Conservation (phyloP, 768 basidiomycete genomes). For the Termitomyces sp. region DNA sequence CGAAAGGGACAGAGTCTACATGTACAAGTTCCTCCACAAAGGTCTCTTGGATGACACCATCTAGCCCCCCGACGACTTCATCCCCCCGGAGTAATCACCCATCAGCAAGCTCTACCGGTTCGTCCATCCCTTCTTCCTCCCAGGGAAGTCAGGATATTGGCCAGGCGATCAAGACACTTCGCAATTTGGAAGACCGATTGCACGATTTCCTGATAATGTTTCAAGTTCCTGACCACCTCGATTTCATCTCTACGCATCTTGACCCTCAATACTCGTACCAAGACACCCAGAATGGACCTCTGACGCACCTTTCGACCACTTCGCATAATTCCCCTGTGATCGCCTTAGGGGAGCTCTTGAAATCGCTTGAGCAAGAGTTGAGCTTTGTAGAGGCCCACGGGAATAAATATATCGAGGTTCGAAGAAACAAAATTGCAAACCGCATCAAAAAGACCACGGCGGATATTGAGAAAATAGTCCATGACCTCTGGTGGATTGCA, state of each 20-base stretch:
- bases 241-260: neutral
- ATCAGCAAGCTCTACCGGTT: neutral
- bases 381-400: neutral
- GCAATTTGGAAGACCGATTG: neutral
- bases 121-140: neutral
- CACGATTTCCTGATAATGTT: neutral
- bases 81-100: neutral
- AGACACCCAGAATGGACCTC: neutral
- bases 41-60: neutral
- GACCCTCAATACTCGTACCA: neutral
- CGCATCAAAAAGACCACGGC: neutral
- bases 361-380: neutral
- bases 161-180: neutral
- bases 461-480: neutral
- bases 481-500: neutral
- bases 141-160: neutral
- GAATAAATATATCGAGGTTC: neutral
- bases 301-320: neutral
- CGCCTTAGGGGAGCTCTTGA: neutral
- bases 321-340: neutral
- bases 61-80: neutral
- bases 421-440: neutral
- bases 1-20: neutral
- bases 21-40: neutral
- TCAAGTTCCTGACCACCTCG: neutral